A percentile compares a stretch with the other conserved stretches of the same genome.
Conservation (phyloP, 2,329 filamentous ascomycete genomes). For the Ophiobolus disseminans region DNA sequence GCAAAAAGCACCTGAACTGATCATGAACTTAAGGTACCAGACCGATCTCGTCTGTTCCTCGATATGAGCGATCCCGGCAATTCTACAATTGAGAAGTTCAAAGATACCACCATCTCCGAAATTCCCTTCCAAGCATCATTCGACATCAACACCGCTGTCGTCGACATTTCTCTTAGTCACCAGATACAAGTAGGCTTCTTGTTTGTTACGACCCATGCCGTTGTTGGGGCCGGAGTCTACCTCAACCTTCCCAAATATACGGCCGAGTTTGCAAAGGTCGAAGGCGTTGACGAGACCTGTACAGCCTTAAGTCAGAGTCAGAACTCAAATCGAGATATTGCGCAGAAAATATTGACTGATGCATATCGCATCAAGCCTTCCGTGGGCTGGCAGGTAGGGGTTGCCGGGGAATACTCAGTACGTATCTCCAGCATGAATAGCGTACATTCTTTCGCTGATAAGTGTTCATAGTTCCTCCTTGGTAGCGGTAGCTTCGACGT, state of each 20-base stretch:
- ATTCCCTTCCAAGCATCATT: constrained; percentile 1
- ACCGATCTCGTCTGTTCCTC: not conserved
- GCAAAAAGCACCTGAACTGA: not conserved
- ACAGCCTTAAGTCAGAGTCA: not conserved
- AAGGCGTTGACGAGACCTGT: constrained; percentile 5
- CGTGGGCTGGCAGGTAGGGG: constrained; percentile 5
- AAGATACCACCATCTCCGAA: not conserved
- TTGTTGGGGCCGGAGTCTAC: constrained; percentile 4
- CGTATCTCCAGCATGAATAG: not conserved
- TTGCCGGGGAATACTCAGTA: constrained; percentile 2
- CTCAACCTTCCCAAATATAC: constrained; percentile 3
- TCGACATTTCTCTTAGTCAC: not conserved
- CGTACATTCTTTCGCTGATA: not conserved
- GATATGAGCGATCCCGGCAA: not conserved
- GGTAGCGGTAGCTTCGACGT: not conserved
- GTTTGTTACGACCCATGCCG: not conserved
- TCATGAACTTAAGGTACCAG: not conserved
- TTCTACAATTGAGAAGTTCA: not conserved
- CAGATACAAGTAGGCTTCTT: not conserved
- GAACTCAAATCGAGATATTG: constrained; percentile 4
- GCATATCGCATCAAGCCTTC: not conserved
- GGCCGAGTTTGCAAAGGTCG: not conserved
- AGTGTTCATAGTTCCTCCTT: not conserved
- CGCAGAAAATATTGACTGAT: constrained; percentile 3
- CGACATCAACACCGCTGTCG: not conserved